Evolutionary conservation across 768 basidiomycete genomes (phyloP), one percentile per base, ranked within the genome.

Genomic region (Mycena vulgaris): DNA sequence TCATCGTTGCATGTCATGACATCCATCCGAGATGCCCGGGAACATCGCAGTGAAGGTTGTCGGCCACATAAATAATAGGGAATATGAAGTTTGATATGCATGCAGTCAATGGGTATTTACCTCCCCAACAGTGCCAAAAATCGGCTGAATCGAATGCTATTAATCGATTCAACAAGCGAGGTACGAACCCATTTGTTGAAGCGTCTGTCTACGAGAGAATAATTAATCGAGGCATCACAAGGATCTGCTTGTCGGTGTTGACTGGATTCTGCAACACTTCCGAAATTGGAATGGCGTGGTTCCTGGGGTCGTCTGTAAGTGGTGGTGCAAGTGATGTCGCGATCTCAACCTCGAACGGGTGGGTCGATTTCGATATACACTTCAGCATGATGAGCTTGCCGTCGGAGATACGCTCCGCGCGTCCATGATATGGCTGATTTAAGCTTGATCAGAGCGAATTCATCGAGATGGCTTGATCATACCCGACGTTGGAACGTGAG

Each of bases 151-250:
- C n/a, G n/a, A n/a, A n/a, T n/a, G n/a, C n/a, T n/a, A n/a, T n/a
- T n/a, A n/a, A n/a, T n/a, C n/a, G n/a, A n/a, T n/a, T n/a, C n/a
- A n/a, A n/a, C n/a, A n/a, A n/a, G n/a, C n/a, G n/a, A n/a, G n/a
- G n/a, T n/a, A n/a, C n/a, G n/a, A n/a, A n/a, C n/a, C n/a, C n/a
- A n/a, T n/a, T n/a, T n/a, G n/a, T n/a, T n/a, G n/a, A n/a, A n/a
- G n/a, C n/a, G n/a, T n/a, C n/a, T n/a, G n/a, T n/a, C n/a, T n/a
- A n/a, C n/a, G n/a, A n/a, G n/a, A n/a, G n/a, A n/a, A n/a, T n/a
- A n/a, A 67, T 57, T 21, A 67, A 14, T 14, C 14, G 42, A 16
- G 66, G 66, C 58, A 60, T 59, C 5, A 67, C 66, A 2, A 67
- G 6, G 21, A 67, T 67, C 31, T 59, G 48, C 58, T 53, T 53